Conservation (phyloP, 1,284 basidiomycete genomes). For the Ceratobasidium sp. region DNA sequence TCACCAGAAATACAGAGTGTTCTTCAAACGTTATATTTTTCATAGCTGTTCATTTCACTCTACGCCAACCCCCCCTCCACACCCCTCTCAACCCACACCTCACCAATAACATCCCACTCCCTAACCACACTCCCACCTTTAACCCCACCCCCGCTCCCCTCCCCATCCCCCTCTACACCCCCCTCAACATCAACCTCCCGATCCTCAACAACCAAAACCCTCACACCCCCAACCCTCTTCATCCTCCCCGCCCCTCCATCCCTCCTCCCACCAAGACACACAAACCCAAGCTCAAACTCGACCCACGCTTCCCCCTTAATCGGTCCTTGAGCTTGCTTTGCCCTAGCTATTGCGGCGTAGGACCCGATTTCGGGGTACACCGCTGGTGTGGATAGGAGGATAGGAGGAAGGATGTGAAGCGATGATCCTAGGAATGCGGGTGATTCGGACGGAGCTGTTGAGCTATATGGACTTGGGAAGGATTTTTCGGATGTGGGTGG, state of each 20-base stretch:
- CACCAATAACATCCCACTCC: constrained; percentile 76
- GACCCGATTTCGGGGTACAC: constrained; percentile 40
- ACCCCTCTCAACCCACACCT: constrained; percentile 68
- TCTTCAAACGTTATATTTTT: too few relatives aligned
- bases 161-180: constrained; percentile 22
- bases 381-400: constrained; percentile 51
- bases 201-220: constrained; percentile 72
- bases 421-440: constrained; percentile 71
- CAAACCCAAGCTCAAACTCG: constrained; percentile 72
- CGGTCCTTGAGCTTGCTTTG: constrained; percentile 40
- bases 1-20: too few relatives aligned
- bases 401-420: constrained; percentile 59
- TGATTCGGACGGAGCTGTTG: constrained; percentile 47
- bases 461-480: constrained; percentile 48
- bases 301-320: constrained; percentile 61
- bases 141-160: constrained; percentile 31
- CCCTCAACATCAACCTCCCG: constrained; percentile 60
- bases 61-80: not conserved
- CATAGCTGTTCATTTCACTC: not conserved
- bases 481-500: not conserved
- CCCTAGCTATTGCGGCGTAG: constrained; percentile 3
- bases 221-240: constrained; percentile 70
- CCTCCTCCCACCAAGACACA: constrained; percentile 59
- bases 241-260: constrained; percentile 63
- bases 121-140: constrained; percentile 64